A percentile compares a stretch with the other conserved stretches of the same genome.
phyloP scores from a whole-genome alignment of 2,329 filamentous ascomycete species.

The Aspergillus sp. region DNA sequence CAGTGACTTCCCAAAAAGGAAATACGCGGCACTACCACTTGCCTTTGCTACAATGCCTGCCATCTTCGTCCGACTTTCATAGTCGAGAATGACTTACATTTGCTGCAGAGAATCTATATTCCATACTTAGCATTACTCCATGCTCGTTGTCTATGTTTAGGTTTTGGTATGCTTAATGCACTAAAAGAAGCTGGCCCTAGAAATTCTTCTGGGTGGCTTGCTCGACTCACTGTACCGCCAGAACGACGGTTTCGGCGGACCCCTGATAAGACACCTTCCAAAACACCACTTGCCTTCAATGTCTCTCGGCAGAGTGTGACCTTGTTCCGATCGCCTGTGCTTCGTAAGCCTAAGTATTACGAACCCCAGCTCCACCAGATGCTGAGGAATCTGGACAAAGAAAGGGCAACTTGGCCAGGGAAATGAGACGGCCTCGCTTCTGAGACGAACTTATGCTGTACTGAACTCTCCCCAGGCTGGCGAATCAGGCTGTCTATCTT shows the following conservation, averaged over 20 bases:
- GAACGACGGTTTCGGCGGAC: not conserved
- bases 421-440: not conserved
- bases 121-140: not conserved
- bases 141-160: not conserved
- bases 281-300: not conserved
- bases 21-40: not conserved
- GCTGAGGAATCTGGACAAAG: not conserved
- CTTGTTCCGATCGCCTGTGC: not conserved
- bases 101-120: not conserved
- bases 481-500: not conserved
- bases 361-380: not conserved
- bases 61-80: not conserved
- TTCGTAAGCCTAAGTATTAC: not conserved
- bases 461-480: not conserved
- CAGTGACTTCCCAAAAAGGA: not conserved
- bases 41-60: not conserved
- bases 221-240: not conserved
- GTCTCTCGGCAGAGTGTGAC: not conserved
- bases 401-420: not conserved
- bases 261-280: not conserved
- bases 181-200: not conserved
- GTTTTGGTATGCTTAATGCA: not conserved
- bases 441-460: not conserved
- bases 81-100: not conserved
- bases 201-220: constrained; percentile 1